A percentile compares a stretch with the other conserved stretches of the same genome.
Evolutionary conservation across 208 protist genomes (phyloP).

Genomic region (Leishmania amazonensis): DNA sequence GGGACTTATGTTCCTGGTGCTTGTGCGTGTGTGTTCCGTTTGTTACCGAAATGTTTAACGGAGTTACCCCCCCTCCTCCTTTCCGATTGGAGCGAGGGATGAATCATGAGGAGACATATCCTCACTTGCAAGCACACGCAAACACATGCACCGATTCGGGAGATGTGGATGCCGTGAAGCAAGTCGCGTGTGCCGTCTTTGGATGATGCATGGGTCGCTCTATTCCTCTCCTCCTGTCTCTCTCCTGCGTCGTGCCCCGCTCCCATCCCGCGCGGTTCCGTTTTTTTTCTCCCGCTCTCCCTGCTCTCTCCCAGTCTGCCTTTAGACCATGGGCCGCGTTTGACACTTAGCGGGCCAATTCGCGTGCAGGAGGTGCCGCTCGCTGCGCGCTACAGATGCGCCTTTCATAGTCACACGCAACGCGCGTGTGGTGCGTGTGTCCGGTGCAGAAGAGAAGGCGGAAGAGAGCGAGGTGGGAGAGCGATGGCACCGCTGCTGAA

Average conservation of each 20-base stretch:
- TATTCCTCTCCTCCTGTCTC: neutral
- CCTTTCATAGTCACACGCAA: neutral
- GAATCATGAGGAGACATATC: neutral
- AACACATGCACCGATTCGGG: neutral
- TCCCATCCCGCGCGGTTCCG: neutral
- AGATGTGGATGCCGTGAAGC: neutral
- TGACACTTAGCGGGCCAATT: neutral
- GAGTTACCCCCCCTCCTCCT: neutral
- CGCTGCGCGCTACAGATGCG: neutral
- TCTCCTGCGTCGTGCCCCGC: neutral
- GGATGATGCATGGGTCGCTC: neutral
- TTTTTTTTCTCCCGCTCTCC: neutral
- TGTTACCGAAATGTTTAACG: neutral
- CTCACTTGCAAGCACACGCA: neutral
- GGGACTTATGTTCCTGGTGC: neutral
- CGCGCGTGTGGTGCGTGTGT: neutral
- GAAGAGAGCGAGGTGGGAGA: neutral
- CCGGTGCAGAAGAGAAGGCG: neutral
- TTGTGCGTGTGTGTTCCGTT: neutral
- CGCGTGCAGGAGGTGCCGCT: neutral
- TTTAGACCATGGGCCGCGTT: neutral
- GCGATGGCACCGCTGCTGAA: neutral
- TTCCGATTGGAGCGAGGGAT: neutral
- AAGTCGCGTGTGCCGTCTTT: neutral
- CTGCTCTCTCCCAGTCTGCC: neutral